Evolutionary conservation across 2,329 filamentous ascomycete species (phyloP).

Genomic region (Trichophyton simii): DNA sequence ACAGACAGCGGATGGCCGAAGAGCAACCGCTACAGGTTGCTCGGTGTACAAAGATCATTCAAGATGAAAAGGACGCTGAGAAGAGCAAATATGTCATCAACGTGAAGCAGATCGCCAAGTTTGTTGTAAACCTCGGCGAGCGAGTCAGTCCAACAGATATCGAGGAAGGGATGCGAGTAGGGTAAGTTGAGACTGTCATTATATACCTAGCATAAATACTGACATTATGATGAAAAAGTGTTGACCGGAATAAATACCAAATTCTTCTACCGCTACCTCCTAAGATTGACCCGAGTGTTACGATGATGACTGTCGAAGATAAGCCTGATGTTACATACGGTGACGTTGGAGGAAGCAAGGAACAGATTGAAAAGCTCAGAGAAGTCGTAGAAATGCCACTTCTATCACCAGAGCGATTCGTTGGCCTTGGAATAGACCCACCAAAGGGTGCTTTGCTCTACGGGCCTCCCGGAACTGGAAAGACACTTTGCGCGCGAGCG

Average conservation of each 20-base stretch:
- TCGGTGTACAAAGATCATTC: conserved; percentile 97
- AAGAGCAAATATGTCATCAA: conserved; percentile 99
- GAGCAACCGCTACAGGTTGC: conserved; percentile 97
- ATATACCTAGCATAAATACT: not conserved
- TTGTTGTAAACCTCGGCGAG: conserved; percentile 94
- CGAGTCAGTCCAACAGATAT: conserved; percentile 97
- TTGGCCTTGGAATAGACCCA: conserved; percentile 96
- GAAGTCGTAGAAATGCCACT: conserved; percentile 98
- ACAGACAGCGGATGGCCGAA: conserved; percentile 95
- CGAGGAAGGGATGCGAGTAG: conserved; percentile 97
- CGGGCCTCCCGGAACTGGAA: conserved; percentile 94
- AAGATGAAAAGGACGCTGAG: conserved; percentile 85
- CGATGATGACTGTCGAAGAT: conserved; percentile 99
- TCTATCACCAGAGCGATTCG: conserved; percentile 89
- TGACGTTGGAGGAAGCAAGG: conserved; percentile 97
- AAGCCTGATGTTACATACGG: conserved; percentile 99
- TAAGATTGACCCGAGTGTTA: conserved; percentile 97
- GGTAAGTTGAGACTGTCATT: conserved; percentile 34
- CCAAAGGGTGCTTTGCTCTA: conserved; percentile 96
- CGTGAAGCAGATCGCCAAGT: conserved; percentile 99
- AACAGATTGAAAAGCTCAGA: conserved; percentile 97
- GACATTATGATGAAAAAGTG: conserved; percentile 34
- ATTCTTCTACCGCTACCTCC: conserved; percentile 91
- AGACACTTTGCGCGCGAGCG: conserved; percentile 92
- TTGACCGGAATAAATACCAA: conserved; percentile 98